These are phyloP conservation scores for Oleoguttula mirabilis DNA, from an alignment of 495 filamentous ascomycete genomes.

Conservation along the genomic window DNA sequence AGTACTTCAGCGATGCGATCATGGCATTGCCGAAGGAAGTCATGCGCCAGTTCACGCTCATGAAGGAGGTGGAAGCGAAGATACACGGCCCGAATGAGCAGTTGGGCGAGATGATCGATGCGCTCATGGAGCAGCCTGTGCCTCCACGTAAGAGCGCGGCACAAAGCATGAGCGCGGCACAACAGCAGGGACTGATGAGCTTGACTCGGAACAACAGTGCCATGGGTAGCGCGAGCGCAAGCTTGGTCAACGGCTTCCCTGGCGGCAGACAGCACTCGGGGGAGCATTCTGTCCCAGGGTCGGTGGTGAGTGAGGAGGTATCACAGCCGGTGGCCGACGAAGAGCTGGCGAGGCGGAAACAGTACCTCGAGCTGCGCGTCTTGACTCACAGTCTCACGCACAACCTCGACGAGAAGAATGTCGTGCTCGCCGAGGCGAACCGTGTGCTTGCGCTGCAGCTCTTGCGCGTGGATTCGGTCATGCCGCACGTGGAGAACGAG, in stretches of 20 bases:
- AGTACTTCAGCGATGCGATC: slow-evolving; percentile 86
- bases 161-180: background rate
- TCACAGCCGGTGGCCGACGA: slow-evolving; percentile 6
- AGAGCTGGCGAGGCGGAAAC: slow-evolving; percentile 23
- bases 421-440: slow-evolving; percentile 80
- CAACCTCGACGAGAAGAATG: slow-evolving; percentile 90
- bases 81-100: slow-evolving; percentile 61
- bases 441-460: slow-evolving; percentile 81
- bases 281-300: slow-evolving; percentile 4
- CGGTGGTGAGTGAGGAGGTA: slow-evolving; percentile 13
- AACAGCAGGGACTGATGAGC: slow-evolving; percentile 12
- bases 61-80: slow-evolving; percentile 97
- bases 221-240: slow-evolving; percentile 22
- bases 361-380: slow-evolving; percentile 18
- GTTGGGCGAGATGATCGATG: slow-evolving; percentile 56
- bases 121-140: slow-evolving; percentile 40
- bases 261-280: background rate
- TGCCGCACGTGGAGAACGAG: slow-evolving; percentile 70
- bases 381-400: slow-evolving; percentile 58
- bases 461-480: slow-evolving; percentile 68
- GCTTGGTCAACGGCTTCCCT: slow-evolving; percentile 20
- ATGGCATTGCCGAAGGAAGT: slow-evolving; percentile 89
- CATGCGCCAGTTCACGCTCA: slow-evolving; percentile 80
- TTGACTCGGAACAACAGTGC: slow-evolving; percentile 21
- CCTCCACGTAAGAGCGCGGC: slow-evolving; percentile 3